Evolutionary conservation across 1,284 basidiomycete species (phyloP).

Genomic region (Tilletia indica): DNA sequence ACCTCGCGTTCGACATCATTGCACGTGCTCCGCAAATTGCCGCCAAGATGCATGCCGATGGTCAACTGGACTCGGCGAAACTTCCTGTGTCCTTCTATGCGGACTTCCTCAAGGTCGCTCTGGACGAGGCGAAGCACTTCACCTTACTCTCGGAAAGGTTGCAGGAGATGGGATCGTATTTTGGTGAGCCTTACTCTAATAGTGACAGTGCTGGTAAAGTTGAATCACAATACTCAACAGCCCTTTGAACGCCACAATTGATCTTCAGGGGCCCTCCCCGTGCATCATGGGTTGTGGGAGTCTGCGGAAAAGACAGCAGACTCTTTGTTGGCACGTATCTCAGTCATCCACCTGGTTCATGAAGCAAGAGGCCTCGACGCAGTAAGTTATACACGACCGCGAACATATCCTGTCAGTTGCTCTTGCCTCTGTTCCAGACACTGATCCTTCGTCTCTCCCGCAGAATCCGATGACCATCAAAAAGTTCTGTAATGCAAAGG

Average conservation of each 20-base stretch:
- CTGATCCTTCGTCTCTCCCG: background rate
- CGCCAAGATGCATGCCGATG: conserved; percentile 28
- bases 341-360: conserved; percentile 85
- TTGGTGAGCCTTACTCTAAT: conserved; percentile 48
- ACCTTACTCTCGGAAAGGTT: conserved; percentile 58
- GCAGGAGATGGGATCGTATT: conserved; percentile 68
- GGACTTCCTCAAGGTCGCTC: conserved; percentile 62
- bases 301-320: conserved; percentile 72
- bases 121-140: conserved; percentile 74
- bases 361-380: conserved; percentile 84
- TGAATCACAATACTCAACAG: background rate
- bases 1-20: conserved; percentile 65
- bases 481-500: conserved; percentile 70
- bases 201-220: background rate
- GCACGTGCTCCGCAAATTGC: conserved; percentile 60
- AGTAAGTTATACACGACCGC: background rate
- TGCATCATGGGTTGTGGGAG: conserved; percentile 68
- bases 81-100: conserved; percentile 53
- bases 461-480: conserved; percentile 71
- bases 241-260: no score
- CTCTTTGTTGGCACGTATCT: conserved; percentile 72
- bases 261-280: conserved; percentile 59
- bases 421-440: background rate
- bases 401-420: background rate
- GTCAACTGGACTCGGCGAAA: conserved; percentile 16